These are phyloP conservation scores for Solanum ahanhuiri DNA, from an alignment of 257 asterid species.

Conservation along the genomic window DNA sequence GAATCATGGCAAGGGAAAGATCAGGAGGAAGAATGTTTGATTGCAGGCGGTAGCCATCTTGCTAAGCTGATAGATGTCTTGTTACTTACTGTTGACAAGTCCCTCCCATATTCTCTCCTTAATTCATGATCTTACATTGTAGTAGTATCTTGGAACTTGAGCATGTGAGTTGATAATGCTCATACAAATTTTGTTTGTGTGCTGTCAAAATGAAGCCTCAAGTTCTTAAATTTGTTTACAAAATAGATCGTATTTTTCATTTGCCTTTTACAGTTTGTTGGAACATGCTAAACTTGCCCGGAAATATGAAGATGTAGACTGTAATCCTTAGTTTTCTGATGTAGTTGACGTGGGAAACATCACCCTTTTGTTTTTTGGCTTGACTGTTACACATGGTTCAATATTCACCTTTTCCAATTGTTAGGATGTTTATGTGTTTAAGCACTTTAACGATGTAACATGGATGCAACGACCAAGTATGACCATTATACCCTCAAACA, in stretches of 20 bases:
- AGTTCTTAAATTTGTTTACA: neutral
- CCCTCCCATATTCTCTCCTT: neutral
- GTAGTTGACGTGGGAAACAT: neutral
- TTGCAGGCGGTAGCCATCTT: neutral
- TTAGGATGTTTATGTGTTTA: neutral
- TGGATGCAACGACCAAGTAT: neutral
- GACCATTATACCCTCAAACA: neutral
- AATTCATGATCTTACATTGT: neutral
- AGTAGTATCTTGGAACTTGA: neutral
- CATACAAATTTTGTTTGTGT: neutral
- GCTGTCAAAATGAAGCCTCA: neutral
- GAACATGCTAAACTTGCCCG: neutral
- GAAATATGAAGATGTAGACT: neutral
- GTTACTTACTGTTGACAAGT: neutral
- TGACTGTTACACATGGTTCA: neutral
- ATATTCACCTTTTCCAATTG: neutral
- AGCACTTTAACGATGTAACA: neutral
- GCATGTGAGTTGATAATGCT: neutral
- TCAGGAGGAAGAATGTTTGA: conserved; percentile 54
- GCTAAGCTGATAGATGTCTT: neutral
- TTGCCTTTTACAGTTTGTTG: neutral
- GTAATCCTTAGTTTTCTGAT: neutral
- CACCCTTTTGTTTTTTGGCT: neutral
- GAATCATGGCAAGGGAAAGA: conserved; percentile 60
- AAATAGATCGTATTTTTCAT: neutral